A percentile compares a stretch with the other conserved stretches of the same genome.
phyloP scores from a whole-genome alignment of 805 yeast genomes.

The Lipomyces mesembrius region DNA sequence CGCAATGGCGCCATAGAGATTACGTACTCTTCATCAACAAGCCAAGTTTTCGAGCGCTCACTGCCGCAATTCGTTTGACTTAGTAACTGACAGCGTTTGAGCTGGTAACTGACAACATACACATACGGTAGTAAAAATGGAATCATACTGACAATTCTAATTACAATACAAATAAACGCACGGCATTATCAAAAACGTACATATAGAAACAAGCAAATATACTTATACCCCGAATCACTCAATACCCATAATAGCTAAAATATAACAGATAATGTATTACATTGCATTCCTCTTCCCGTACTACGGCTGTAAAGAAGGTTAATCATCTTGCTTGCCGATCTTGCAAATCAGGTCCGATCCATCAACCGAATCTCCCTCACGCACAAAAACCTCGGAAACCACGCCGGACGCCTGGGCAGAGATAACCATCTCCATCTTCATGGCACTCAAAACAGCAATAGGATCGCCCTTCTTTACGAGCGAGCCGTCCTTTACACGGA shows the following conservation, averaged over 20 bases:
- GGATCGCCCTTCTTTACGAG: slow-evolving; percentile 97
- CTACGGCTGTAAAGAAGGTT: neutral
- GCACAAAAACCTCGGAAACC: slow-evolving; percentile 73
- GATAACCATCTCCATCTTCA: slow-evolving; percentile 99
- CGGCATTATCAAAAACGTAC: neutral
- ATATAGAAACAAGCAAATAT: neutral
- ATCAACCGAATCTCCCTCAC: slow-evolving; percentile 94
- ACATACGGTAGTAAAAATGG: neutral
- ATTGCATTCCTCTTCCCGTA: neutral
- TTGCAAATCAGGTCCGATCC: slow-evolving; percentile 85
- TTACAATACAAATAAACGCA: neutral
- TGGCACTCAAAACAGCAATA: slow-evolving; percentile 89
- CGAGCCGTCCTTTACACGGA: slow-evolving; percentile 83
- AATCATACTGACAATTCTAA: neutral
- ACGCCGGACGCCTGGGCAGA: slow-evolving; percentile 88
- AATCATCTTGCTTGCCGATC: slow-evolving; percentile 49
- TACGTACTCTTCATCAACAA: neutral
- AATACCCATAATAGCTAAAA: neutral
- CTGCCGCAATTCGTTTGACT: neutral
- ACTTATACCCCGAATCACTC: neutral
- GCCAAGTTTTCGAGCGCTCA: neutral
- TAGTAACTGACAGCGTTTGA: neutral
- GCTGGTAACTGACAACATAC: neutral
- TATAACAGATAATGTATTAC: neutral
- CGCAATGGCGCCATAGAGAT: too few species aligned